Percentiles rank a stretch among this genome's conserved stretches.
Conservation (phyloP, 352 stramenopile species). For the Phytopythium aichiense region DNA sequence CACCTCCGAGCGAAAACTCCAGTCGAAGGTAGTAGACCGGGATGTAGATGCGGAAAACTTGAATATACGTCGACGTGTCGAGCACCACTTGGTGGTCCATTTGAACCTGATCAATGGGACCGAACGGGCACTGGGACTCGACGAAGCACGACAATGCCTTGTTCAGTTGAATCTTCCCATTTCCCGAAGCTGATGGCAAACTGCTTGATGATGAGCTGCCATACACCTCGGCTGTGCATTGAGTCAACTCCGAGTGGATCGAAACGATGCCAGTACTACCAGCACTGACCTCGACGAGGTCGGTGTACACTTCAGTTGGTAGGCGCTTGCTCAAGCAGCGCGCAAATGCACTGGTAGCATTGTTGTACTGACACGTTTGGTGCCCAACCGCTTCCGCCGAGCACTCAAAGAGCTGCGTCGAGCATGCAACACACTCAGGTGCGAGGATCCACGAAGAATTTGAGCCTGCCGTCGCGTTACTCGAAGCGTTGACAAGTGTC, state of each 20-base stretch:
- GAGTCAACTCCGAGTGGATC: neutral
- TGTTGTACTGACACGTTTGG: neutral
- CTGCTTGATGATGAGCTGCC: too few species aligned
- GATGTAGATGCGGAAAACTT: constrained; percentile 10
- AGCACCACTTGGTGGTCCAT: constrained; percentile 5
- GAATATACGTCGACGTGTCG: constrained; percentile 12
- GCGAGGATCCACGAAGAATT: constrained; percentile 10
- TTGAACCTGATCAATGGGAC: constrained; percentile 13
- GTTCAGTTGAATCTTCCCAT: constrained; percentile 7
- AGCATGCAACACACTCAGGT: constrained; percentile 13
- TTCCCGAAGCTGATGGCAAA: neutral
- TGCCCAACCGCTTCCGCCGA: neutral
- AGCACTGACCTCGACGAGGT: neutral
- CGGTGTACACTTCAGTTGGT: neutral
- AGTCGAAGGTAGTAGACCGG: constrained; percentile 9
- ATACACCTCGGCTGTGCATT: neutral
- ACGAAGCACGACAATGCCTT: constrained; percentile 10
- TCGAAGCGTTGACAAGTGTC: neutral
- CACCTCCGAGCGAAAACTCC: constrained; percentile 5
- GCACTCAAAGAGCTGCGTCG: neutral
- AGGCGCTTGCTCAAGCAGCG: neutral
- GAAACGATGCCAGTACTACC: neutral
- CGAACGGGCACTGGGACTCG: constrained; percentile 16
- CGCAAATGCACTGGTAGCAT: neutral
- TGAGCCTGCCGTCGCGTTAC: neutral